Base-by-base conservation (phyloP, 495 filamentous ascomycete genomes). In the Baudoinia panamericana region DNA sequence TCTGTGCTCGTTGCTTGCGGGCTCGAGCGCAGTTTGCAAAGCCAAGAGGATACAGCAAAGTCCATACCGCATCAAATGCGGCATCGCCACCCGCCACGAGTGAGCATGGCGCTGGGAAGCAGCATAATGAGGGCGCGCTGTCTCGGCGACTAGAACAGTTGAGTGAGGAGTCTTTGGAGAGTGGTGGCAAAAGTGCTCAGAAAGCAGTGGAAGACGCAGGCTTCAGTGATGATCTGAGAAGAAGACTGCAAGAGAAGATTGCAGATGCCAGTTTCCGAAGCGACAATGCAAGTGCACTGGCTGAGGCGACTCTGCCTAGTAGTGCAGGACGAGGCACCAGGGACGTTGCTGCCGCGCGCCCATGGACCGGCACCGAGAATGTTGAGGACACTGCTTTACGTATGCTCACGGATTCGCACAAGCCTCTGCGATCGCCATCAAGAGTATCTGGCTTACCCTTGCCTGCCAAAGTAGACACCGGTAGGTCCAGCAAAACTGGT, bases 211-310 rank as follows among this genome's bases (percentile, higher is more conserved):
- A 81, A 52, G 80, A 92, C 40, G 84, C 82, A 32, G 83, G 82
- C 21, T 93, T 97, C 64, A 80, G 77, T 39, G 81, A 86, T 13
- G 85, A 93, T 43, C 63, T 96, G 45, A 92, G 84, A 54, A 62
- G 63, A 45, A 60, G 72, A 41, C 66, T 97, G 4, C 73, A 87
- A 38, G 76, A 79, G 48, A 78, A 78, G 51, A 68, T 96, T 4
- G 71, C 76, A 40, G 70, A 68, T 28, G 72, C 78, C 17, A 67
- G 76, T 19, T 92, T 94, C 58, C 69, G 65, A 41, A 73, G 66
- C 34, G 71, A 87, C 21, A 56, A 93, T 64, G 64, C 79, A 11
- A 58, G 67, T 36, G 78, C 82, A 2, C 77, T 93, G 43, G 68
- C 79, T 1, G 67, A 83, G 48, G 69, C 70, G 0, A 61, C 71